phyloP scores from a whole-genome alignment of 257 asterid genomes.

The Jaltomata sinuosa region DNA sequence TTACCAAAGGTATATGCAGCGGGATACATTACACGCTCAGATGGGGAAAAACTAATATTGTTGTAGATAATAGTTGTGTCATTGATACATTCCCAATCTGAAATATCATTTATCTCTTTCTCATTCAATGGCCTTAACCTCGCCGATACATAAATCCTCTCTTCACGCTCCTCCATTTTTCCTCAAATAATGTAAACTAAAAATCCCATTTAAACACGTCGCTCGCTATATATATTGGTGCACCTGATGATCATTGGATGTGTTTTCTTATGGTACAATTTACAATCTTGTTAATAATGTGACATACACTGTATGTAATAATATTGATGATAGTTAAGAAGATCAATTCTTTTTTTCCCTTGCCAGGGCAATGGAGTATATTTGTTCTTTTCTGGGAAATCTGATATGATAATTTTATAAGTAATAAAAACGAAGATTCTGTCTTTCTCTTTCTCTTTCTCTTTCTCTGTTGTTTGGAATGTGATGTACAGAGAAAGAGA shows the following conservation, averaged over 20 bases:
- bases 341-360: background rate
- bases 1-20: constrained; percentile 68
- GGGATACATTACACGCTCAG: constrained; percentile 53
- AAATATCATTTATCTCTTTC: constrained; percentile 28
- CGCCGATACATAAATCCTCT: constrained; percentile 75
- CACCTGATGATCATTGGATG: background rate
- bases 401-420: background rate
- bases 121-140: constrained; percentile 81
- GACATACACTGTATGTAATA: background rate
- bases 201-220: background rate
- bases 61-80: constrained; percentile 59
- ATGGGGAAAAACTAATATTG: constrained; percentile 29
- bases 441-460: background rate
- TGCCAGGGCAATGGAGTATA: too few species aligned
- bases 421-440: background rate
- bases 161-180: constrained; percentile 43
- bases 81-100: constrained; percentile 85
- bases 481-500: background rate
- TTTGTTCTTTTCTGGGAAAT: background rate
- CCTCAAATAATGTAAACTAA: background rate
- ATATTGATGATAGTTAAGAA: background rate
- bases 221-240: background rate
- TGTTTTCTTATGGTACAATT: background rate
- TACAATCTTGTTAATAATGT: background rate
- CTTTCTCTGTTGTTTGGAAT: background rate